Base-by-base conservation (phyloP, 2,329 filamentous ascomycete species). In the Thermoascus crustaceus region DNA sequence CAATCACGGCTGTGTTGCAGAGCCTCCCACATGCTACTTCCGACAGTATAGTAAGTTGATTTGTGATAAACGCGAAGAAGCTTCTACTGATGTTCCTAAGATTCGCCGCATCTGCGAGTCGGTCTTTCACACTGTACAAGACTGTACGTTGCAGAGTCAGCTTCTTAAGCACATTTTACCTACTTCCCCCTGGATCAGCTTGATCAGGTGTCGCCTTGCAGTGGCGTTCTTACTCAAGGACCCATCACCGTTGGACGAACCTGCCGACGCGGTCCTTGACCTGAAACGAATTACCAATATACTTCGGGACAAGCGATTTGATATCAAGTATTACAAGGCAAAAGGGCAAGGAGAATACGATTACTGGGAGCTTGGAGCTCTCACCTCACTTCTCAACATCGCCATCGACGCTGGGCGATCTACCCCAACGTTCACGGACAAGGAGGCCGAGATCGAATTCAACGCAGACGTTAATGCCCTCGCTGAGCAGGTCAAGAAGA, bases 401-500 rank as follows among this genome's bases (percentile, higher is more conserved):
- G 80, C 77, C 10, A 68, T 95, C 34, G 84, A 85, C 40, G 75
- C 80, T 39, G 84, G 74, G 2, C 58, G 59, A 46, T 57, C 42
- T 35, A 55, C 45, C 37, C 35, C 50, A 5, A 54, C 40, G 5
- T 56, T 56, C 30, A 32, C 47, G 27, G 57, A 63, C 31, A 44
- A 43, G 31, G 52, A 50, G 30, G 52, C 55, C 31, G 65, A 72
- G 30, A 56, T 46, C 2, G 55, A 63, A 3, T 94, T 89, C 65
- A 85, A 95, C 52, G 58, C 63, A 4, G 68, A 78, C 7, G 67
- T 94, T 21, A 87, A 94, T 57, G 65, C 62, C 14, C 67, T 94
- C 4, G 69, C 76, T 1, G 60, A 62, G 11, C 67, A 66, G 21
- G 66, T 93, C 34, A 76, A 79, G 33, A 46, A 56, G 5, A 63